Evolutionary conservation across 352 stramenopile species (phyloP).

Genomic region (Stramenopiles sp.): DNA sequence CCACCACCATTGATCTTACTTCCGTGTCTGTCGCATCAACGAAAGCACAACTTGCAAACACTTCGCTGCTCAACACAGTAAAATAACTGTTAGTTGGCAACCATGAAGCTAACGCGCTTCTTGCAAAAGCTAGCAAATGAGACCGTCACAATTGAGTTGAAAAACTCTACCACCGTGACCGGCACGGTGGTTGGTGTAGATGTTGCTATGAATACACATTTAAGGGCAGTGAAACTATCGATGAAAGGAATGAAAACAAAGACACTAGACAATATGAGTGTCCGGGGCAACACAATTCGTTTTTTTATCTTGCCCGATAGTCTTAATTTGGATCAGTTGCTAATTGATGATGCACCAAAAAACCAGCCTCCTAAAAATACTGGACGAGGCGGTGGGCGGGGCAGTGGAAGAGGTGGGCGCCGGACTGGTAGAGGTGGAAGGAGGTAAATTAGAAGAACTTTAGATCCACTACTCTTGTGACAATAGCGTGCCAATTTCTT

Average conservation of each 20-base stretch:
- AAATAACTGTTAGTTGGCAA: too few species aligned
- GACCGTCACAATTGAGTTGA: slow-evolving; percentile 98
- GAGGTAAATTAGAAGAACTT: background rate
- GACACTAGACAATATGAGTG: slow-evolving; percentile 83
- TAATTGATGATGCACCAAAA: slow-evolving; percentile 93
- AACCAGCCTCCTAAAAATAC: background rate
- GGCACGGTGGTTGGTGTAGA: slow-evolving; percentile 78
- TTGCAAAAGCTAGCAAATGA: slow-evolving; percentile 97
- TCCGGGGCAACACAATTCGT: slow-evolving; percentile 94
- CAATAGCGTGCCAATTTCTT: too few species aligned
- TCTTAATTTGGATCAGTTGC: slow-evolving; percentile 92
- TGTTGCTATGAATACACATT: slow-evolving; percentile 89
- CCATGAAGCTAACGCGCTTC: slow-evolving; percentile 35
- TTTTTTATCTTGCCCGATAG: slow-evolving; percentile 75
- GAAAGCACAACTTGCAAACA: too few species aligned
- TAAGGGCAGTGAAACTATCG: slow-evolving; percentile 94
- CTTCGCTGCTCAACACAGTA: too few species aligned
- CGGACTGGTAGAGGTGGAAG: background rate
- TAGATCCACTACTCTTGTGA: too few species aligned
- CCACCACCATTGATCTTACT: too few species aligned
- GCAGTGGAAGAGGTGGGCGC: too few species aligned
- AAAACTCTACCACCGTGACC: slow-evolving; percentile 97
- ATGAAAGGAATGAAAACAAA: slow-evolving; percentile 92
- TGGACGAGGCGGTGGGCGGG: too few species aligned
- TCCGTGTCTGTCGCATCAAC: too few species aligned